Evolutionary conservation across 177 flowering plant genomes (phyloP), one percentile per base, ranked within the genome.

Genomic region (Vitis hybrid): DNA sequence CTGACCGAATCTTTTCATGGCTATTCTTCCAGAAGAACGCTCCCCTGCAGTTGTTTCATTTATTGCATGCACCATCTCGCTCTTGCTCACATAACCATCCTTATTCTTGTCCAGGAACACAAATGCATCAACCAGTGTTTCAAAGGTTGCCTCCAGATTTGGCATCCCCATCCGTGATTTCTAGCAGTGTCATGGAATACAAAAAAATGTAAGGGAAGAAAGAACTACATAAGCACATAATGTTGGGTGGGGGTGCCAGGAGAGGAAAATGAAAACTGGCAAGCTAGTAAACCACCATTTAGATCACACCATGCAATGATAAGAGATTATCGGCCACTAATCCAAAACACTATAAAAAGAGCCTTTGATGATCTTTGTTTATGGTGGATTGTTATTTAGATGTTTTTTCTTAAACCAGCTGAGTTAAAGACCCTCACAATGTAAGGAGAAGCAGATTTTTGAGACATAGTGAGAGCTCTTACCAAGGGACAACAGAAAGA

Each of bases 11-110:
- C 97, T 89, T 79, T 83, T 89, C 93, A 95, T 76, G 72, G 91
- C 99, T 75, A 95, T 90, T 59, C 82, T 82, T 45, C 94, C 96
- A 59, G 97, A 87, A 26, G 94, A 87, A 29, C 94, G 84, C 69
- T 91, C 98, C 55, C 94, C 98, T 6, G 89, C 60, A n/a, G 79
- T 76, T 10, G 88, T 85, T 77, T 95, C 99, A 75, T 88, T 89
- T 60, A 93, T 90, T 57, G 98, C 94, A 29, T 86, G 74, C 65
- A 91, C 82, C 99, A 93, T 95, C 87, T 95, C 99, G 64, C 67
- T 84, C 86, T 82, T 91, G 89, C 99, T 93, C 22, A 95, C 99
- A 80, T 89, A 85, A 1, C 99, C 99, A 76, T 95, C 96, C 77
- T 88, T 91, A 75, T 95, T 91, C 86, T 90, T 89, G 86, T 95